These are phyloP conservation scores for Verticillium tricorpus DNA, from an alignment of 2,329 filamentous ascomycete genomes.

Conservation along the genomic window DNA sequence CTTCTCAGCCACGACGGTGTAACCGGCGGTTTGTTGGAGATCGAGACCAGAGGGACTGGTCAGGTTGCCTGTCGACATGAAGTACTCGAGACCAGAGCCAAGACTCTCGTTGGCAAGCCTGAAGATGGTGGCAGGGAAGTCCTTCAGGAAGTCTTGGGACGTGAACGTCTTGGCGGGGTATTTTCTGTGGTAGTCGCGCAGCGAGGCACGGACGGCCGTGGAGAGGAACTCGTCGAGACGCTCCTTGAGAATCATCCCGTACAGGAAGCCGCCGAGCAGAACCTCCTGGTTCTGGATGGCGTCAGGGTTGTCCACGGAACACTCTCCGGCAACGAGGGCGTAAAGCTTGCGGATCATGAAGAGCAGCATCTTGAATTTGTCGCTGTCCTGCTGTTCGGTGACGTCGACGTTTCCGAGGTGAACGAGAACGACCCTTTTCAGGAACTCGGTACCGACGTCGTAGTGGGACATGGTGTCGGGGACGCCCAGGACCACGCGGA, in stretches of 20 bases:
- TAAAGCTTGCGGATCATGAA: constrained; percentile 98
- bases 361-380: constrained; percentile 91
- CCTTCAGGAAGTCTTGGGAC: constrained; percentile 70
- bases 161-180: constrained; percentile 66
- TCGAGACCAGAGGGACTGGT: constrained; percentile 88
- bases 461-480: constrained; percentile 81
- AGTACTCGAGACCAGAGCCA: constrained; percentile 85
- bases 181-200: constrained; percentile 54
- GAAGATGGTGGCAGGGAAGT: constrained; percentile 76
- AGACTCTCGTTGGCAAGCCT: constrained; percentile 82
- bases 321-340: constrained; percentile 86
- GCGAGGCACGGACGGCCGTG: constrained; percentile 42
- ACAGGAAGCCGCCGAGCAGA: constrained; percentile 86
- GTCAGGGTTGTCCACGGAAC: constrained; percentile 91
- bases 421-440: constrained; percentile 84
- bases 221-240: constrained; percentile 82
- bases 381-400: constrained; percentile 74
- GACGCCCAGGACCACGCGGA: constrained; percentile 80
- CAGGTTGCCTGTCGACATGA: constrained; percentile 91
- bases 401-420: constrained; percentile 85
- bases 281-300: constrained; percentile 96
- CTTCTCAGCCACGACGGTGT: constrained; percentile 95
- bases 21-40: constrained; percentile 89
- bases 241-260: constrained; percentile 94
- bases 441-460: constrained; percentile 85